Base-by-base conservation (phyloP, 208 protist genomes). In the Crithidia expoeki region DNA sequence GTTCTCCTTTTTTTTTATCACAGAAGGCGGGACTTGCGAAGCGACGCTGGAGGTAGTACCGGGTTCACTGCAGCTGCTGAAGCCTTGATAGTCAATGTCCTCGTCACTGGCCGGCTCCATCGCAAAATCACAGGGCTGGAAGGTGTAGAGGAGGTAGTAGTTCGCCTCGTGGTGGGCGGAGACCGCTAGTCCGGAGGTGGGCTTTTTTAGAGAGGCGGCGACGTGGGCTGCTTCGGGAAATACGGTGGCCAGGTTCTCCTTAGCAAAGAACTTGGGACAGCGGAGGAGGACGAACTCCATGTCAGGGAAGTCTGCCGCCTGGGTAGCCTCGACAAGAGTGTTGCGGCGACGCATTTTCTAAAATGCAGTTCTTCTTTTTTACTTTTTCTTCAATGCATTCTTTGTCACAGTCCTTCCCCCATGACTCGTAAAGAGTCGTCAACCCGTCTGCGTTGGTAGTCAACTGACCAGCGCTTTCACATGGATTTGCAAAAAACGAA, bases 71-170 rank as follows among this genome's bases (percentile, higher is more conserved):
- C 55, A 10, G 27, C 55, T 56, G 30, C 58, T 50, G 10, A 84
- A 59, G 0, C 69, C 73, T 27, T 80, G 59, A 25, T 10, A 19
- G 19, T 74, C 60, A n/a, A 30, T 64, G 21, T 55, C 50, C 4
- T 63, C 60, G 36, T 49, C 42, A 19, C 32, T 55, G 1, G 28
- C 23, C 46, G 30, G 25, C 25, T 63, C 55, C 46, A 47, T 46
- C n/a, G 47, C 51, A 62, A 78, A 78, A 36, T 71, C 58, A 33
- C 60, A 71, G 19, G 74, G 32, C 64, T 88, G 83, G 51, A 88
- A 88, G 42, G 75, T 84, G 60, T 72, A 80, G 44, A 88, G 62
- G 7, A 76, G 51, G 66, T 76, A 88, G 40, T 74, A 67, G 30
- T 47, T 42, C 0, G 57, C 53, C 32, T 58, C 55, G n/a, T 57